Evolutionary conservation across 78 protist species (phyloP).

Genomic region (Carpediemonas membranifera): DNA sequence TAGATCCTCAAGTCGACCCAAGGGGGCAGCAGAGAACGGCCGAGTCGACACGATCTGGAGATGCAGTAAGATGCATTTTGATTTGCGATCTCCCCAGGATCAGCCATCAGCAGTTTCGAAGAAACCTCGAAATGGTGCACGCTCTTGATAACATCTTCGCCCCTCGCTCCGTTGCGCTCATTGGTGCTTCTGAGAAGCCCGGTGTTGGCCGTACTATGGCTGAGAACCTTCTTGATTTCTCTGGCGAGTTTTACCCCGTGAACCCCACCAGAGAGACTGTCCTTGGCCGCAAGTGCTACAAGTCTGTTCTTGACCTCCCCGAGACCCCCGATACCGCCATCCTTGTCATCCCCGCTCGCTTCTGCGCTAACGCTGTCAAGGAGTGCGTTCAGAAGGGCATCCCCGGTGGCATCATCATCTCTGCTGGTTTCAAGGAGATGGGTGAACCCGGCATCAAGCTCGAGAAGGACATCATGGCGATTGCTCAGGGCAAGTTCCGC

Average conservation of each 20-base stretch:
- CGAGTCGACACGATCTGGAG: too few relatives aligned
- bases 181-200: constrained; percentile 23
- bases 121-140: too few relatives aligned
- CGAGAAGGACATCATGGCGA: constrained; percentile 5
- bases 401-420: constrained; percentile 16
- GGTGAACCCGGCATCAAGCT: constrained; percentile 14
- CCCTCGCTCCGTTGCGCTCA: constrained; percentile 25
- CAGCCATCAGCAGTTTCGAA: too few relatives aligned
- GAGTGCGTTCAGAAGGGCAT: constrained; percentile 8
- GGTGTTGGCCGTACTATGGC: constrained; percentile 26
- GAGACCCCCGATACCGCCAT: constrained; percentile 16
- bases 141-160: constrained; percentile 1
- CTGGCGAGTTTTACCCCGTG: constrained; percentile 27
- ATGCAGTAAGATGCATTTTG: too few relatives aligned
- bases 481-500: constrained; percentile 11
- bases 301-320: constrained; percentile 1
- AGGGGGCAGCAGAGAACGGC: too few relatives aligned
- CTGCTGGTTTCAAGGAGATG: constrained; percentile 41
- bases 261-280: constrained; percentile 11
- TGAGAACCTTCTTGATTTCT: too few relatives aligned
- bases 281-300: constrained; percentile 6
- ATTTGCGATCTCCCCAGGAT: too few relatives aligned
- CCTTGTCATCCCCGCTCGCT: constrained; percentile 10
- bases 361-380: neutral
- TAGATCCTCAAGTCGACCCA: too few relatives aligned